Percentiles rank a stretch among this genome's conserved stretches.
Evolutionary conservation across 192 early-diverging fungal genomes (phyloP).

Genomic region (Umbelopsis sp.): DNA sequence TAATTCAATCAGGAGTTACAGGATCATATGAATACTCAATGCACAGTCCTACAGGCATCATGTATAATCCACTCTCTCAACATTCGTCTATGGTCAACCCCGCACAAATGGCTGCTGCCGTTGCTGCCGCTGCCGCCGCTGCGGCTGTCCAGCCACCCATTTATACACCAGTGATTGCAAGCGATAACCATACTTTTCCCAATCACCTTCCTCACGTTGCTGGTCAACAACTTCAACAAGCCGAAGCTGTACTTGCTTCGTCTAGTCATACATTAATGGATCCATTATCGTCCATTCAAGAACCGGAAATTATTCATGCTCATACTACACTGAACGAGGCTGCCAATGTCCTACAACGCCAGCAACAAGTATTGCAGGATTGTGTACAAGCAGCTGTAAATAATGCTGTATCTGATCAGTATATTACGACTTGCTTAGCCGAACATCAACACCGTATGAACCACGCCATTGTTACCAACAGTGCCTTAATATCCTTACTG

Average conservation of each 20-base stretch:
- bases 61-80: neutral
- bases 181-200: slow-evolving; percentile 1
- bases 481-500: neutral
- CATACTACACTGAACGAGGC: neutral
- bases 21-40: neutral
- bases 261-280: slow-evolving; percentile 4
- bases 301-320: neutral
- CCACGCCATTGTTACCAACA: slow-evolving; percentile 4
- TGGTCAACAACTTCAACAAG: slow-evolving; percentile 19
- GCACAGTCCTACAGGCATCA: neutral
- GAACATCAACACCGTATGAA: slow-evolving; percentile 14
- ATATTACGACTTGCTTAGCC: neutral
- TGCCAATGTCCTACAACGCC: slow-evolving; percentile 6
- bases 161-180: slow-evolving; percentile 12
- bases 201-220: neutral
- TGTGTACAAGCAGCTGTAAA: slow-evolving; percentile 18
- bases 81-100: neutral
- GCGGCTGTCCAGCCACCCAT: neutral
- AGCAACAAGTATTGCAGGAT: slow-evolving; percentile 13
- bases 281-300: neutral
- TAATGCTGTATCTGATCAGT: slow-evolving; percentile 15
- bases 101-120: neutral
- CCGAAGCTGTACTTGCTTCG: neutral
- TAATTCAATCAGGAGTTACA: neutral
- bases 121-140: neutral